Base-by-base conservation (phyloP, 805 yeast species). In the Huiozyma sinensis region DNA sequence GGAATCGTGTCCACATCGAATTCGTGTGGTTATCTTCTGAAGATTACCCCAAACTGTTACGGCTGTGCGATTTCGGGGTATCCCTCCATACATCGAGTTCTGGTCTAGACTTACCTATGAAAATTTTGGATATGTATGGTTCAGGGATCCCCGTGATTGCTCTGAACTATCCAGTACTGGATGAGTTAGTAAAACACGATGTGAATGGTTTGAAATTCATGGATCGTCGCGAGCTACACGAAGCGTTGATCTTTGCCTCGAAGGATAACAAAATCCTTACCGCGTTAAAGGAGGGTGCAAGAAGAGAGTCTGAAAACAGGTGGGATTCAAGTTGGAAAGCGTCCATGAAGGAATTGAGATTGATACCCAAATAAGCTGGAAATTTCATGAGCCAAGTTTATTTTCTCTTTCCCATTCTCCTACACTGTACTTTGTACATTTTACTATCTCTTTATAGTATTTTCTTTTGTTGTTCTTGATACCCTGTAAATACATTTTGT, bases 61-160 rank as follows among this genome's bases (percentile, higher is more conserved):
- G 80, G 2, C 65, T 78, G 3, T 90, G 95, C 4, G 96, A 92
- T 57, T 58, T 89, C 33, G 97, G 96, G 1, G 72, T 92, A 1
- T 90, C 97, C 1, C 67, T 92, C 48, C 99, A 92, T 62, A 75
- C 81, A 4, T 89, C 97, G 0, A 83, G 95, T 38, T 83, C 95
- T 39, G 98, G 99, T 0, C 71, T 84, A 45, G 99, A 92, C 57
- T 70, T 92, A 46, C 99, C 99, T 1, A 92, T 92, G 99, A 92
- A 92, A 62, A 84, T 92, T 33, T 81, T 90, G 6, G 99, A 92
- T 57, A 79, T 90, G 75, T 89, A 90, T 68, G 98, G 98, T 0
- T 84, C 92, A 50, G 97, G 97, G 0, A 67, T 92, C 9, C 99
- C 98, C 1, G 97, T 88, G 0, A 68, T 89, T 2, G 77, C 95